Base-by-base conservation (phyloP, 2,329 filamentous ascomycete genomes). In the Tolypocladium inflatum region DNA sequence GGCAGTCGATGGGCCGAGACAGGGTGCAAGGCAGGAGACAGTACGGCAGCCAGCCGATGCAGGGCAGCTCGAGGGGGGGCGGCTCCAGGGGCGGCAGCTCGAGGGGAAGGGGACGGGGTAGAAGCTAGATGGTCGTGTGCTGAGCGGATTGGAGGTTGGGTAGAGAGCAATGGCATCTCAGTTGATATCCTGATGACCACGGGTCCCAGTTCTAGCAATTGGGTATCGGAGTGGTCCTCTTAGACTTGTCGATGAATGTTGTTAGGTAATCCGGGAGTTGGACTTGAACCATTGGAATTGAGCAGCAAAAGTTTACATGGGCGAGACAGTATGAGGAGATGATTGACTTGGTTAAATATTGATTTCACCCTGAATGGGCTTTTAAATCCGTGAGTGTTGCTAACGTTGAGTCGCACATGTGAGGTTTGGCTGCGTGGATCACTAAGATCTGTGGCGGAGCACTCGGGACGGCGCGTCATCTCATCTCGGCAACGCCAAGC, bases 21-120 rank as follows among this genome's bases (percentile, higher is more conserved):
- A 89, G 87, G 76, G 82, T 79, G 63, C 71, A 83, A 64, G 81
- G 83, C 57, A 82, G 83, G 51, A 77, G 90, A 69, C 79, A 82
- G 51, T 94, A 93, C 69, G 90, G 90, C 43, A 91, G 87, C 68
- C 90, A 94, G 75, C 89, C 88, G 39, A 81, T 79, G 67, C 88
- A 90, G 72, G 68, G 68, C 10, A 60, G 61, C 9, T 62, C 54
- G 19, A 60, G 60, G 26, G 26, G 26, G 26, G 26, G 26, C n/a
- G n/a, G n/a, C n/a, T n/a, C 26, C 26, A 6, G 26, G 26, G 26
- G 26, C n/a, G 26, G 26, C 9, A 60, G 61, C 10, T 62, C 52
- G 17, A 60, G 60, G 58, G 62, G 63, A 37, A 54, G 59, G 42
- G 59, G 59, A 52, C 56, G 51, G n/a, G 26, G 37, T 21, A 38